A percentile compares a stretch with the other conserved stretches of the same genome.
phyloP scores from a whole-genome alignment of 2,329 filamentous ascomycete genomes.

The Phoma sp. region DNA sequence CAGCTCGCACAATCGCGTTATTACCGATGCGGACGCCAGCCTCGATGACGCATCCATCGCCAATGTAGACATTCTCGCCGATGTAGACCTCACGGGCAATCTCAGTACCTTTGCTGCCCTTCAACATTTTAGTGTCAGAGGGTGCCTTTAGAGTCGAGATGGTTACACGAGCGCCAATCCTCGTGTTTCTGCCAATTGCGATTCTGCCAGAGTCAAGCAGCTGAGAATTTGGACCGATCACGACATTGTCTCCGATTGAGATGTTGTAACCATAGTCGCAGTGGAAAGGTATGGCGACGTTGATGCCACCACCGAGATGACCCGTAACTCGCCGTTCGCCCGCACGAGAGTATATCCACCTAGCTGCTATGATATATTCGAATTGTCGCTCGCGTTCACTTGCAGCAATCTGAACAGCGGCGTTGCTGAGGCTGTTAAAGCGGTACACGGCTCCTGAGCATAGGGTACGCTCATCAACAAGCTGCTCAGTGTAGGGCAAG shows the following conservation, averaged over 20 bases:
- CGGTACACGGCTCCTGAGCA: slow-evolving; percentile 82
- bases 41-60: slow-evolving; percentile 67
- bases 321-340: slow-evolving; percentile 48
- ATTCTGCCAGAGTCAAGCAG: slow-evolving; percentile 88
- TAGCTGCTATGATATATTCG: slow-evolving; percentile 73
- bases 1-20: slow-evolving; percentile 61
- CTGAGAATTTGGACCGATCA: slow-evolving; percentile 82
- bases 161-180: slow-evolving; percentile 79
- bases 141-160: slow-evolving; percentile 79
- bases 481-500: slow-evolving; percentile 77
- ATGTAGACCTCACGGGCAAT: slow-evolving; percentile 77
- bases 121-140: slow-evolving; percentile 74
- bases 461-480: slow-evolving; percentile 82
- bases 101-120: slow-evolving; percentile 76
- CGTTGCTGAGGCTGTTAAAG: slow-evolving; percentile 85
- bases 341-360: slow-evolving; percentile 43
- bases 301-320: slow-evolving; percentile 73
- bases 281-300: slow-evolving; percentile 86
- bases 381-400: slow-evolving; percentile 75
- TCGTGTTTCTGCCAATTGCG: slow-evolving; percentile 77
- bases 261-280: slow-evolving; percentile 98
- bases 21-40: slow-evolving; percentile 63
- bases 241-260: slow-evolving; percentile 81
- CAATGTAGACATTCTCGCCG: slow-evolving; percentile 74
- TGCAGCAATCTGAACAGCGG: slow-evolving; percentile 70